Evolutionary conservation across 1,284 basidiomycete genomes (phyloP), one percentile per base, ranked within the genome.

Genomic region (Pisolithus thermaeus): DNA sequence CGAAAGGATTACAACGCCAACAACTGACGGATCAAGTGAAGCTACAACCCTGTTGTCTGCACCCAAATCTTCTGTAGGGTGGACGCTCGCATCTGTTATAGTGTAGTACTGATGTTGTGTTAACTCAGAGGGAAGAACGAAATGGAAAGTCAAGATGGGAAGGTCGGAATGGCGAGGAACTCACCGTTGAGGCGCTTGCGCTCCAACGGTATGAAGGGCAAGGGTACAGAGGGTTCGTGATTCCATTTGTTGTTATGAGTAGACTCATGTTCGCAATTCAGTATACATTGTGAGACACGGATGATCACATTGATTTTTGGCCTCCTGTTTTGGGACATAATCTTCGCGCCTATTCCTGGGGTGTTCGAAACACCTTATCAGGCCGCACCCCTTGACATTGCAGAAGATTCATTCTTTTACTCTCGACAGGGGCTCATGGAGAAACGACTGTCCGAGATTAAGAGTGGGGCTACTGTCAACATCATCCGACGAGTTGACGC

Each of bases 291-390:
- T 45, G 96, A 99, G 73, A 92, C 90, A 7, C 81, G 87, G 25
- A 84, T 98, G 51, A 73, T 98, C n/a, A 85, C 85, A 0, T 97
- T 92, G 11, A 73, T 99, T 37, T 99, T 96, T 63, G 84, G 84
- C 1, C 77, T 99, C 4, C 75, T 97, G 32, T 94, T 98, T 66
- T 99, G 94, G 93, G 94, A 97, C 58, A 79, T 99, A 57, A 77
- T 90, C 49, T 98, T 97, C 63, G 76, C 81, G 7, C 74, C 84
- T 4, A 73, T 96, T 7, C 84, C 88, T 0, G 97, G 96, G 7
- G 93, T 92, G 0, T 98, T 99, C 63, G 96, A 99, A 69, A 99
- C 96, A 1, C 79, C 79, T 3, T 98, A 87, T 65, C 96, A 99
- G 66, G 79, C 81, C 7, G 92, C 90, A 0, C 96, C 96, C 5